Evolutionary conservation across 345 rosid species (phyloP), one percentile per base, ranked within the genome.

Genomic region (Lumnitzera racemosa): DNA sequence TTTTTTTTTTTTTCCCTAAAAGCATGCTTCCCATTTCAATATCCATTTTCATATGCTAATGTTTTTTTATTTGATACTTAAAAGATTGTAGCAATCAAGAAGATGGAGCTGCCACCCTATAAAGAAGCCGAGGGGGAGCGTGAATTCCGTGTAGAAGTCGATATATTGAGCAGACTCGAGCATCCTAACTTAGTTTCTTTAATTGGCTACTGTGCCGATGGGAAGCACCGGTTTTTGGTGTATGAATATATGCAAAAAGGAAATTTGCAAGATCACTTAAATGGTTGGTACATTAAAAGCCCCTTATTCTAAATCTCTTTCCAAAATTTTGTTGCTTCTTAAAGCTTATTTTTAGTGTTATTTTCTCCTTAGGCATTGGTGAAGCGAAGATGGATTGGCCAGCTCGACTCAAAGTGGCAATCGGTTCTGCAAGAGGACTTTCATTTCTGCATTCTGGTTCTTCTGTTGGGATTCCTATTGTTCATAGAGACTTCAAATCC

Each of bases 401-500:
- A 7, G 61, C 67, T 53, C 76, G 98, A 73, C 86, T 92, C 57
- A 83, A 78, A 74, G 94, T 87, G 62, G 96, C 96, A 62, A 74
- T 87, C 24, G 96, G 95, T 61, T 90, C 98, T 56, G 92, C 98
- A 48, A 84, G 74, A 63, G 96, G 96, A 61, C 95, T 91, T 23
- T 88, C 96, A 14, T 92, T 87, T 81, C 94, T 92, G 54, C 98
- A 92, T 69, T 87, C 98, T 49, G 81, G 92, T 67, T 71, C 89
- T 56, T 73, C 77, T 24, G 91, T 85, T 69, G 94, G 96, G 61
- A 83, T 85, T 76, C 96, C 96, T 24, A 87, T 92, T 74, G 83
- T 92, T 57, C 98, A 92, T 50, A 82, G 98, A 76, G 98, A 92
- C 70, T 89, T 92, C 73, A 92, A 92, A 72, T 92, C 98, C 55